Evolutionary conservation across 2,329 filamentous ascomycete species (phyloP), one percentile per base, ranked within the genome.

Genomic region (Plectosphaerella plurivora): DNA sequence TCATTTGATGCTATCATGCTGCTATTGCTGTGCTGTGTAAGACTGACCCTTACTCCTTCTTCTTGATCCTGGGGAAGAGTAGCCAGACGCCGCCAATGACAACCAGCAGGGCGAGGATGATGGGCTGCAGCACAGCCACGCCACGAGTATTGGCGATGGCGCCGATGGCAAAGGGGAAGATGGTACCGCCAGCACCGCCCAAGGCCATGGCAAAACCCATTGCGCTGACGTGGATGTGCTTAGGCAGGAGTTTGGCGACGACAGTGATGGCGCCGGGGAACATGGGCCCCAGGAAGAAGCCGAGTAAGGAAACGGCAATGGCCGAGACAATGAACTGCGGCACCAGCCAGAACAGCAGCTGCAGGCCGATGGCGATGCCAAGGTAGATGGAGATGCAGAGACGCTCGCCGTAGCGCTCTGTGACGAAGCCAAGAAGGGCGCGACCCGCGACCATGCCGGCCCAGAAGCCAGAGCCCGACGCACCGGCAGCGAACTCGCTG

Each of bases 381-480:
- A 90, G 76, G 65, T 91, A 91, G 20, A 76, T 68, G n/a, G 72
- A 64, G 16, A 84, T 70, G 50, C 81, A 78, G 3, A 77, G 60
- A 47, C 84, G 83, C 65, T 91, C 88, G 0, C 87, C 88, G 14
- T 84, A 74, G 1, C 76, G 70, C 5, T 86, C 82, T 0, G 88
- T 91, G 1, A 90, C 77, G 56, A 91, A 90, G 0, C 87, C 86
- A 4, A 91, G 68, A 0, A 79, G 65, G 1, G 90, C 72, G 1
- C 88, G 75, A 0, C 88, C 88, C 0, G 87, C 67, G 0, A 87
- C 89, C 61, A 91, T 80, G 1, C 88, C 88, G n/a, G 87, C 78
- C 88, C 88, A 92, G 68, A 90, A 92, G 0, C 87, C 88, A 0
- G 87, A 88, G 0, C 81, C 83, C 0, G 82, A 83, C 68, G 89